Percentiles rank a stretch among this genome's conserved stretches.
Conservation (phyloP, 164 flowering plant species). For the Tetrastigma voinierianum region DNA sequence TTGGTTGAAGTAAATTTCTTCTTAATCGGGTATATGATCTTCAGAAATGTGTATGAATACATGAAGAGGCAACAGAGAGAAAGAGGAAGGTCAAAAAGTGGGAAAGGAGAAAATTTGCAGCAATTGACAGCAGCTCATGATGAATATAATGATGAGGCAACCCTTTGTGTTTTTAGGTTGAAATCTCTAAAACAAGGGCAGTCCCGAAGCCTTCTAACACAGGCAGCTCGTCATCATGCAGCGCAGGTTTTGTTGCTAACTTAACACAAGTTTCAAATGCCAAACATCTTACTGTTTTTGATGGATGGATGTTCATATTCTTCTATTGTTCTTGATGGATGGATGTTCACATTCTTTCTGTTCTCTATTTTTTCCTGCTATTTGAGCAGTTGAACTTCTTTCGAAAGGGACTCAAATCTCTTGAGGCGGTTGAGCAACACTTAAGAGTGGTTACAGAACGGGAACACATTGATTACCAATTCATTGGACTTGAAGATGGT, state of each 20-base stretch:
- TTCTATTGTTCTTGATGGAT: too few relatives aligned
- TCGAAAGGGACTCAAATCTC: slow-evolving; percentile 68
- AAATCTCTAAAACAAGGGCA: slow-evolving; percentile 94
- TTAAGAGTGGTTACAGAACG: slow-evolving; percentile 56
- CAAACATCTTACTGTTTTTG: not conserved
- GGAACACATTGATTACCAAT: slow-evolving; percentile 90
- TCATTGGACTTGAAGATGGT: slow-evolving; percentile 76
- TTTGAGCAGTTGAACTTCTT: slow-evolving; percentile 70
- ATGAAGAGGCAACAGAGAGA: slow-evolving; percentile 68
- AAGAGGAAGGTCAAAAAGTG: slow-evolving; percentile 61
- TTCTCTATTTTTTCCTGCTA: slow-evolving; percentile 10
- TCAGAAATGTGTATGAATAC: slow-evolving; percentile 67
- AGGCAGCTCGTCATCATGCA: slow-evolving; percentile 96
- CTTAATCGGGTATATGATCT: slow-evolving; percentile 20
- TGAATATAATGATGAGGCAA: slow-evolving; percentile 84
- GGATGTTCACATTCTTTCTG: slow-evolving; percentile 6
- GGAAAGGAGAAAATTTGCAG: slow-evolving; percentile 57
- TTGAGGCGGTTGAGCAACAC: slow-evolving; percentile 85
- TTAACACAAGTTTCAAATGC: slow-evolving; percentile 2
- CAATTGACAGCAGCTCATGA: slow-evolving; percentile 69
- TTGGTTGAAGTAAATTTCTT: slow-evolving; percentile 10
- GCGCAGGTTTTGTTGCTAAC: slow-evolving; percentile 67
- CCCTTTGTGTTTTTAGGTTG: slow-evolving; percentile 77
- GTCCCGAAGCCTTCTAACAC: slow-evolving; percentile 86
- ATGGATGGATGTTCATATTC: not conserved